Evolutionary conservation across 257 asterid genomes (phyloP), one percentile per base, ranked within the genome.

Genomic region (Fraxinus quadrangulata): DNA sequence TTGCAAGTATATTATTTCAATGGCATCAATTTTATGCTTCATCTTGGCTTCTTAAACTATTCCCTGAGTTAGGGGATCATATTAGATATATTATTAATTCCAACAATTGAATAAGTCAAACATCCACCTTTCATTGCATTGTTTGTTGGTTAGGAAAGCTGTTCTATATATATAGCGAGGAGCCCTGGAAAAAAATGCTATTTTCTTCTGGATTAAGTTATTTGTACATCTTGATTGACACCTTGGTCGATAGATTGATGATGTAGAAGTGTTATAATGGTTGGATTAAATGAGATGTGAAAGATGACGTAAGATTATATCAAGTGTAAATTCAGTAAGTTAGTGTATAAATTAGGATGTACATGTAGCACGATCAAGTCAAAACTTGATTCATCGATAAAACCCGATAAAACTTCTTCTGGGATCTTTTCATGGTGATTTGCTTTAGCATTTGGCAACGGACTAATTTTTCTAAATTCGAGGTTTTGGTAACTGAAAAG

Each of bases 381-480:
- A 72, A 75, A 26, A 75, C 56, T 42, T 54, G 33, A 75, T 61
- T 75, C 70, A 67, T 21, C 7, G 71, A 34, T 59, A 75, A 23
- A 75, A 75, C 61, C 78, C n/a, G 70, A 26, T 75, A 42, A 42
- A 75, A 75, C 70, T 75, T 72, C 14, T 56, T 63, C 78, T 75
- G 59, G 14, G 63, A 61, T 26, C 78, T 61, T 28, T 12, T 75
- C 78, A 36, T 61, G 33, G 78, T 72, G 16, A 72, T 37, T 79
- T 79, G 69, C 67, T 31, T 71, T 14, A 42, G 71, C 17, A 24
- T 63, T 24, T 56, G 73, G 89, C 7, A 84, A 30, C 76, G 84
- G 59, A 67, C 75, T 19, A 82, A 84, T n/a, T 83, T 79, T 9
- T 79, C 79, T 0, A 88, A 82, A 73, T 24, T 71, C 21, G 86